A percentile compares a stretch with the other conserved stretches of the same genome.
Evolutionary conservation across 768 basidiomycete species (phyloP).

Genomic region (Boletus rubroflammeus): DNA sequence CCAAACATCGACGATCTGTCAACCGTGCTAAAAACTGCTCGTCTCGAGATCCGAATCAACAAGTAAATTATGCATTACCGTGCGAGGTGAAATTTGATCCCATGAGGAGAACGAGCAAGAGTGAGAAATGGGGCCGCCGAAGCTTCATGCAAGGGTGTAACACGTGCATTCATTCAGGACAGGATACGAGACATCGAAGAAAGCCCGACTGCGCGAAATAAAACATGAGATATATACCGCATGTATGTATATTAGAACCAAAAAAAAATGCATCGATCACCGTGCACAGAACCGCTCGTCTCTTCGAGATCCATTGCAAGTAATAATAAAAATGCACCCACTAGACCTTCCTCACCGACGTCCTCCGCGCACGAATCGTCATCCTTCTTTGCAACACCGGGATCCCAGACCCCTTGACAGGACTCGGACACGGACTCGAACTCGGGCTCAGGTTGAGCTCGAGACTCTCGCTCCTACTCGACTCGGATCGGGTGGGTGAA

Average conservation of each 20-base stretch:
- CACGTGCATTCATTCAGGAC: background rate
- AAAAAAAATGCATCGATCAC: background rate
- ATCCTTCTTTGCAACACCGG: constrained; percentile 27
- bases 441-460: background rate
- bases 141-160: too few species aligned
- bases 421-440: constrained; percentile 16
- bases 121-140: too few species aligned
- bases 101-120: too few species aligned
- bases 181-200: background rate
- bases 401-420: constrained; percentile 26
- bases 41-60: too few species aligned
- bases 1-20: too few species aligned
- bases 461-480: constrained; percentile 12
- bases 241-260: background rate
- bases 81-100: too few species aligned
- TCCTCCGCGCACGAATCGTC: constrained; percentile 26
- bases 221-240: background rate
- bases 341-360: constrained; percentile 19
- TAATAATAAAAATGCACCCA: background rate
- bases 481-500: constrained; percentile 19
- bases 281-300: background rate
- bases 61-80: too few species aligned
- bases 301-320: background rate
- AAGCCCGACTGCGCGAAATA: background rate
- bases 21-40: too few species aligned